Evolutionary conservation across 352 stramenopile species (phyloP).

Genomic region (Phytophthora foliorum): DNA sequence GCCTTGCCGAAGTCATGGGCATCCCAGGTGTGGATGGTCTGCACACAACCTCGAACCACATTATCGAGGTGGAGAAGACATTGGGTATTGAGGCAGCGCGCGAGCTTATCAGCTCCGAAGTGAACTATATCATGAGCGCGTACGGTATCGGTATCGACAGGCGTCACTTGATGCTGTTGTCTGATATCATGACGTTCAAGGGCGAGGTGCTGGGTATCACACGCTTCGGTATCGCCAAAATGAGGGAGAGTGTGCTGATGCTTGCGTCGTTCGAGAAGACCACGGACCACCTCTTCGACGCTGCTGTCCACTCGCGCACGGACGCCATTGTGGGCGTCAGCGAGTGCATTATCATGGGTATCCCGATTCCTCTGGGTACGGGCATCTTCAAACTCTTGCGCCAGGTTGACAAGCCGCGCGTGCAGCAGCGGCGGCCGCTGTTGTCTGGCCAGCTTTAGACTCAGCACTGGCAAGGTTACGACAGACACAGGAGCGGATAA

Average conservation of each 20-base stretch:
- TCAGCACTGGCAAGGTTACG: not conserved
- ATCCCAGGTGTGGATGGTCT: slow-evolving; percentile 96
- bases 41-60: slow-evolving; percentile 98
- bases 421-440: slow-evolving; percentile 73
- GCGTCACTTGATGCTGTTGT: slow-evolving; percentile 99
- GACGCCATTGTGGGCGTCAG: slow-evolving; percentile 99
- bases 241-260: slow-evolving; percentile 99
- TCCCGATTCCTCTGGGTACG: slow-evolving; percentile 98
- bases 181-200: slow-evolving; percentile 99
- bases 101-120: slow-evolving; percentile 97
- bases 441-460: slow-evolving; percentile 37
- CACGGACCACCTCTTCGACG: slow-evolving; percentile 99
- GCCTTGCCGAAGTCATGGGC: slow-evolving; percentile 98
- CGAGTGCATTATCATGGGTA: slow-evolving; percentile 99
- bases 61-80: slow-evolving; percentile 97
- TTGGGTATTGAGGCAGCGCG: slow-evolving; percentile 99
- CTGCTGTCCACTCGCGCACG: slow-evolving; percentile 97
- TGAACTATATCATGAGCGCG: slow-evolving; percentile 99
- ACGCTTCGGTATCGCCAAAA: slow-evolving; percentile 99
- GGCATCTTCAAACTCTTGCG: slow-evolving; percentile 98
- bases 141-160: slow-evolving; percentile 99
- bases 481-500: slow-evolving; percentile 14
- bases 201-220: slow-evolving; percentile 90
- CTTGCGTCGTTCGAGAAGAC: slow-evolving; percentile 99
- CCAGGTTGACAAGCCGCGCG: slow-evolving; percentile 79